Percentiles rank a stretch among this genome's conserved stretches.
Evolutionary conservation across 768 basidiomycete genomes (phyloP).

Genomic region (Mycena crocata): DNA sequence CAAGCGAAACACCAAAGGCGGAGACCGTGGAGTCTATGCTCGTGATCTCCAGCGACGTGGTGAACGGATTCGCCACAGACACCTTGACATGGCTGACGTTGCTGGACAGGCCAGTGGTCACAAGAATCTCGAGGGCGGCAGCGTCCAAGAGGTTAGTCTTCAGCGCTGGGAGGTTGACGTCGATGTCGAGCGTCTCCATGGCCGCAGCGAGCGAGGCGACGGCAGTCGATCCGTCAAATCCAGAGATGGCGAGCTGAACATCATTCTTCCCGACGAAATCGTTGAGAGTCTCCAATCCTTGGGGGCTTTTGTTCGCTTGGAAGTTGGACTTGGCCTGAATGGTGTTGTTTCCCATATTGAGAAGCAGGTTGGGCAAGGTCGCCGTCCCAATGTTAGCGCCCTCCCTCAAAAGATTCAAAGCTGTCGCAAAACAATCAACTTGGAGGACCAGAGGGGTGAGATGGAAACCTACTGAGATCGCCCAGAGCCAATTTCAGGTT

Average conservation of each 20-base stretch:
- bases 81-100: constrained; percentile 77
- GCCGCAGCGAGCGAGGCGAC: constrained; percentile 69
- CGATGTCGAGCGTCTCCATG: constrained; percentile 68
- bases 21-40: constrained; percentile 70
- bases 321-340: constrained; percentile 63
- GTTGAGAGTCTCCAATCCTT: constrained; percentile 71
- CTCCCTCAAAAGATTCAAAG: constrained; percentile 65
- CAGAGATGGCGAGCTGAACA: constrained; percentile 66
- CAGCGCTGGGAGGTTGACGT: constrained; percentile 69
- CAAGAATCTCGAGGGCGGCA: constrained; percentile 69
- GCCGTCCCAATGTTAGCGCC: constrained; percentile 68
- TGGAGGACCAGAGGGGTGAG: background rate
- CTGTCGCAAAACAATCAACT: constrained; percentile 43
- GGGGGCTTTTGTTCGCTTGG: constrained; percentile 66
- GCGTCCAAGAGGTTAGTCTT: constrained; percentile 65
- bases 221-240: constrained; percentile 70
- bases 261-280: constrained; percentile 76
- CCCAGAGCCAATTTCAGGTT: constrained; percentile 71
- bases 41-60: constrained; percentile 66
- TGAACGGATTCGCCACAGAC: constrained; percentile 75
- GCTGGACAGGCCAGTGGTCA: constrained; percentile 70
- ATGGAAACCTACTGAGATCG: constrained; percentile 65
- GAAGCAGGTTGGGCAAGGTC: constrained; percentile 67
- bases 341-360: constrained; percentile 71
- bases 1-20: constrained; percentile 70